Percentiles rank a stretch among this genome's conserved stretches.
phyloP scores from a whole-genome alignment of 768 basidiomycete genomes.

The Zangia roseola region DNA sequence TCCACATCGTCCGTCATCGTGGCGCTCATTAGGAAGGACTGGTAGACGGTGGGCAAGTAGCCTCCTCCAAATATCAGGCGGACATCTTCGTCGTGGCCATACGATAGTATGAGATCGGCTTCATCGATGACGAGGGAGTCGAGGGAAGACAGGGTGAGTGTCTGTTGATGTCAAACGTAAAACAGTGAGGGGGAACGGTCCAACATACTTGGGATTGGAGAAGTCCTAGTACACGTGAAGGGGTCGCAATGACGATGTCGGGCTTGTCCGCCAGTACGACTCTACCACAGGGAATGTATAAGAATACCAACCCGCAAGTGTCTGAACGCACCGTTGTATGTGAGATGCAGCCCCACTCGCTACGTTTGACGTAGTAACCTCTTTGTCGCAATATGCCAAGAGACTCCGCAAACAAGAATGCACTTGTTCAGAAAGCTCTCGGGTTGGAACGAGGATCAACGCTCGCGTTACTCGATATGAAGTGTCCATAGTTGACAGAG shows the following conservation, averaged over 20 bases:
- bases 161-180: constrained; percentile 36
- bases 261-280: constrained; percentile 65
- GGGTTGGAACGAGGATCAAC: constrained; percentile 83
- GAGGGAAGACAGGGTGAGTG: constrained; percentile 61
- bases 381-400: constrained; percentile 75
- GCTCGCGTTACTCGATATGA: constrained; percentile 63
- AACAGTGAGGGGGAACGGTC: too few species aligned
- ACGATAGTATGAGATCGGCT: constrained; percentile 94
- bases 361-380: constrained; percentile 70
- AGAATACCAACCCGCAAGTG: neutral
- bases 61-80: constrained; percentile 66
- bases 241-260: constrained; percentile 79
- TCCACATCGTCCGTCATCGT: constrained; percentile 98
- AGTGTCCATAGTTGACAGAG: constrained; percentile 38
- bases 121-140: constrained; percentile 95
- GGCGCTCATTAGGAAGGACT: constrained; percentile 95
- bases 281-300: constrained; percentile 30
- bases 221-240: constrained; percentile 64
- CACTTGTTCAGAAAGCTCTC: constrained; percentile 93
- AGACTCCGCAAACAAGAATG: constrained; percentile 62
- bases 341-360: constrained; percentile 69
- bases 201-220: constrained; percentile 64
- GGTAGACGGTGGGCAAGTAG: constrained; percentile 78
- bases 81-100: constrained; percentile 92
- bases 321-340: constrained; percentile 59